These are phyloP conservation scores for Pestalotiopsis sp. DNA, from an alignment of 2,329 filamentous ascomycete species.

Conservation along the genomic window DNA sequence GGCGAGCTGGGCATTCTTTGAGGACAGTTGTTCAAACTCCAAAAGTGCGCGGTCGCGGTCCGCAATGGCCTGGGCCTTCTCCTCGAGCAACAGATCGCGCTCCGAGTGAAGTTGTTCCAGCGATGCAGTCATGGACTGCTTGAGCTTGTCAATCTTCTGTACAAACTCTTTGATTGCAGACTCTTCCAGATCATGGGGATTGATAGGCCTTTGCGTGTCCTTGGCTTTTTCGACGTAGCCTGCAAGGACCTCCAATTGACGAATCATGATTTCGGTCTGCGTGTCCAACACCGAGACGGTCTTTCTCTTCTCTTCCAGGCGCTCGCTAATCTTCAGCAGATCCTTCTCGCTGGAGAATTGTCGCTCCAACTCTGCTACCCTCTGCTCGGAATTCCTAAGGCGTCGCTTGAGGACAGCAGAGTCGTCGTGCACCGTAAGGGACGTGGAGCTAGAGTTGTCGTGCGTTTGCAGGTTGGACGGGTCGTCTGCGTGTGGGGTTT, in stretches of 20 bases:
- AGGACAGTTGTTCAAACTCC: constrained; percentile 93
- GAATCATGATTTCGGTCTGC: constrained; percentile 92
- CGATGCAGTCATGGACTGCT: constrained; percentile 57
- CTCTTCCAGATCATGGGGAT: constrained; percentile 82
- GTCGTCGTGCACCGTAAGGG: constrained; percentile 64
- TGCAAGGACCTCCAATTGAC: constrained; percentile 85
- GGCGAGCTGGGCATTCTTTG: constrained; percentile 90
- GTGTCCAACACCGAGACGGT: constrained; percentile 94
- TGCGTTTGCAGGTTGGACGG: constrained; percentile 47
- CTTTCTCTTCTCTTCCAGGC: constrained; percentile 88
- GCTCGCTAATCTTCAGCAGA: constrained; percentile 79
- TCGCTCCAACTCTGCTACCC: constrained; percentile 84
- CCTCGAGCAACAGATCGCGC: constrained; percentile 80
- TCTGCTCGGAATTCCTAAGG: constrained; percentile 78
- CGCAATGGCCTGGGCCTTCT: constrained; percentile 78
- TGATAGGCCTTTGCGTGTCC: constrained; percentile 76
- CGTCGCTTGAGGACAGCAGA: constrained; percentile 71
- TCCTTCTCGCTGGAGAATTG: constrained; percentile 70
- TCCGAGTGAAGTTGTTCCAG: constrained; percentile 68
- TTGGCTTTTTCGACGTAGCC: constrained; percentile 88
- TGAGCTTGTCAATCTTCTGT: constrained; percentile 67
- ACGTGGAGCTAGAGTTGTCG: constrained; percentile 74
- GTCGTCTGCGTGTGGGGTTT: constrained; percentile 65
- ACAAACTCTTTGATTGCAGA: constrained; percentile 91
- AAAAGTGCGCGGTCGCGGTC: constrained; percentile 92